Evolutionary conservation across 192 early-diverging fungal genomes (phyloP).

Genomic region (Powellomyces hirtus): DNA sequence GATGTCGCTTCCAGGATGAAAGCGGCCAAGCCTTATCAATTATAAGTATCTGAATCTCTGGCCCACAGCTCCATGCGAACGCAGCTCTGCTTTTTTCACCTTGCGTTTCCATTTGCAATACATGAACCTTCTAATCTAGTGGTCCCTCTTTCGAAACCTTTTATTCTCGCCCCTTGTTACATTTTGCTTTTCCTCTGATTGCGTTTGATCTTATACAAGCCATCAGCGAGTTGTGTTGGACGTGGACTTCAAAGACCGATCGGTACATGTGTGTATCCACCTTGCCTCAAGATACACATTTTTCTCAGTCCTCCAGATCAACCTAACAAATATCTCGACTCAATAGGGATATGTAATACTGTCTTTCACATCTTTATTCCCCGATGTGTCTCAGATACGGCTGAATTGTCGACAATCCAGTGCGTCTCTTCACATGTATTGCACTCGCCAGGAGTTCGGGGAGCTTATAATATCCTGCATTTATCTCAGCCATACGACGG

Average conservation of each 20-base stretch:
- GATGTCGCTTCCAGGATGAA: constrained; percentile 3
- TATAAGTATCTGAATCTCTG: constrained; percentile 23
- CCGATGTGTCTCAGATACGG: constrained; percentile 23
- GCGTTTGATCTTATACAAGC: constrained; percentile 13
- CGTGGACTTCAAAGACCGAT: constrained; percentile 22
- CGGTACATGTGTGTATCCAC: constrained; percentile 14
- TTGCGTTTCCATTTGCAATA: background rate
- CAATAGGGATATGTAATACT: constrained; percentile 19
- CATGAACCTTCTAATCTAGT: background rate
- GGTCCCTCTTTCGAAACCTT: background rate
- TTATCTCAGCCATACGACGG: constrained; percentile 11
- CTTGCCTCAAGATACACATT: background rate
- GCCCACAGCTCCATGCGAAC: background rate
- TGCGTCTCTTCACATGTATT: constrained; percentile 15
- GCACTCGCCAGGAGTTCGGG: background rate
- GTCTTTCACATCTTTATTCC: background rate
- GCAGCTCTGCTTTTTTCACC: background rate
- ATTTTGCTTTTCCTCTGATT: background rate
- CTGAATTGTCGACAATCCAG: constrained; percentile 39
- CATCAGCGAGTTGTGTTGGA: constrained; percentile 31
- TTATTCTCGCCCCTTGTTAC: background rate
- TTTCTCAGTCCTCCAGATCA: background rate
- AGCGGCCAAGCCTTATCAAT: constrained; percentile 22
- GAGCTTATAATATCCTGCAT: background rate
- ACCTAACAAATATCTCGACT: background rate